A percentile compares a stretch with the other conserved stretches of the same genome.
Evolutionary conservation across 306 rosid species (phyloP).

Genomic region (Vicia villosa): DNA sequence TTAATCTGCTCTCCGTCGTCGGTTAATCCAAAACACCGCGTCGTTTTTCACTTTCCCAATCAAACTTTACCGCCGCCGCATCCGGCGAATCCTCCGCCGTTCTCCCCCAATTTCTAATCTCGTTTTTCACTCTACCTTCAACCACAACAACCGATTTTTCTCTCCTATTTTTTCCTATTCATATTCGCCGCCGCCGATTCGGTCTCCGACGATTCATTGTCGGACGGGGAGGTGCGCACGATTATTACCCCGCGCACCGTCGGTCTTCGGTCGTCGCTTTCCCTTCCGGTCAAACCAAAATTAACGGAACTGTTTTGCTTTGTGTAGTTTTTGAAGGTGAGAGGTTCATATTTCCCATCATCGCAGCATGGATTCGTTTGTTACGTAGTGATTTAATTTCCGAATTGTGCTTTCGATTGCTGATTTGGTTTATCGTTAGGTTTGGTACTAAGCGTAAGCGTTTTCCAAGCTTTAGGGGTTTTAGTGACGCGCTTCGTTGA

Average conservation of each 20-base stretch:
- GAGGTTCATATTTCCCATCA: constrained; percentile 49
- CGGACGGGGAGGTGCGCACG: constrained; percentile 53
- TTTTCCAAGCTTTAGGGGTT: constrained; percentile 55
- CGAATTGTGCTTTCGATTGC: constrained; percentile 48
- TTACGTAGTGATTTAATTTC: constrained; percentile 41
- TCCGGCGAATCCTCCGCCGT: constrained; percentile 46
- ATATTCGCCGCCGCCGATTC: constrained; percentile 48
- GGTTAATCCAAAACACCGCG: constrained; percentile 54
- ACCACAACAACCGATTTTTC: constrained; percentile 10
- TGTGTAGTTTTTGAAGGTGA: constrained; percentile 46
- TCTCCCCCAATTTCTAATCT: constrained; percentile 22
- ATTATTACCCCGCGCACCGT: constrained; percentile 49
- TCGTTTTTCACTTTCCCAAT: constrained; percentile 51
- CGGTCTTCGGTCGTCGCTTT: constrained; percentile 5
- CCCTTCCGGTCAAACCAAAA: constrained; percentile 36
- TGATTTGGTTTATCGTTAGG: constrained; percentile 50
- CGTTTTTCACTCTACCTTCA: constrained; percentile 14
- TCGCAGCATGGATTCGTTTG: constrained; percentile 50
- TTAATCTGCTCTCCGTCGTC: constrained; percentile 48
- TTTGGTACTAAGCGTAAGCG: constrained; percentile 51
- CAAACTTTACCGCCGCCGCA: constrained; percentile 44
- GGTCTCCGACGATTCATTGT: constrained; percentile 47
- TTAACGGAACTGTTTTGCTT: constrained; percentile 40
- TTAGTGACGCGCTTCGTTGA: constrained; percentile 51
- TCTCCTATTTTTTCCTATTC: constrained; percentile 10